Evolutionary conservation across 2,329 filamentous ascomycete species (phyloP).

Genomic region (Clathrospora elynae): DNA sequence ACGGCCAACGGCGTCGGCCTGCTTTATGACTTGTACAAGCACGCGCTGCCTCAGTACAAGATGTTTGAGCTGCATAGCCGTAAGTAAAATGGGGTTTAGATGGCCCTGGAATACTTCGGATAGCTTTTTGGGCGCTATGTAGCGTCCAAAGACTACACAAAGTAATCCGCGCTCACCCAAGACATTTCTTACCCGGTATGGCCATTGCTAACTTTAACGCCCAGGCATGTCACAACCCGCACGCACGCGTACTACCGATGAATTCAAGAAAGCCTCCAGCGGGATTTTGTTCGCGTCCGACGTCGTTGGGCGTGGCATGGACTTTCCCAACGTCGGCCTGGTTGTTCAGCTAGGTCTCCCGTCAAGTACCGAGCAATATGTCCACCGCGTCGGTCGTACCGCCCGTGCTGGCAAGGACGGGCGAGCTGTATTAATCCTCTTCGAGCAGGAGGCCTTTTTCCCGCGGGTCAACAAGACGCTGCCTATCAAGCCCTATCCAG

Average conservation of each 20-base stretch:
- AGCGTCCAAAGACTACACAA: no score
- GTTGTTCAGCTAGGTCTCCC: slow-evolving; percentile 59
- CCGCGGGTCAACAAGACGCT: slow-evolving; percentile 55
- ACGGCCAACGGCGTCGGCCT: slow-evolving; percentile 54
- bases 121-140: no score
- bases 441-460: slow-evolving; percentile 59
- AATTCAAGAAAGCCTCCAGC: slow-evolving; percentile 52
- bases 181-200: no score
- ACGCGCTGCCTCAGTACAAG: slow-evolving; percentile 42
- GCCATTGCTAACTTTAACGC: no score
- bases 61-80: slow-evolving; percentile 53
- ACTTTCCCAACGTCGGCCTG: slow-evolving; percentile 57
- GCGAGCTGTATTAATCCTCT: slow-evolving; percentile 60
- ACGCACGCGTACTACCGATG: slow-evolving; percentile 51
- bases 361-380: slow-evolving; percentile 55
- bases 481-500: slow-evolving; percentile 57
- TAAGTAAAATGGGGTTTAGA: no score
- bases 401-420: slow-evolving; percentile 55
- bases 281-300: slow-evolving; percentile 60
- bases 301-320: slow-evolving; percentile 57
- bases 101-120: no score
- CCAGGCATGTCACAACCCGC: slow-evolving; percentile 50
- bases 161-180: no score
- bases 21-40: slow-evolving; percentile 49
- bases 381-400: slow-evolving; percentile 51